phyloP scores from a whole-genome alignment of 2,329 filamentous ascomycete species.

The Fusarium sterilihyphosum region DNA sequence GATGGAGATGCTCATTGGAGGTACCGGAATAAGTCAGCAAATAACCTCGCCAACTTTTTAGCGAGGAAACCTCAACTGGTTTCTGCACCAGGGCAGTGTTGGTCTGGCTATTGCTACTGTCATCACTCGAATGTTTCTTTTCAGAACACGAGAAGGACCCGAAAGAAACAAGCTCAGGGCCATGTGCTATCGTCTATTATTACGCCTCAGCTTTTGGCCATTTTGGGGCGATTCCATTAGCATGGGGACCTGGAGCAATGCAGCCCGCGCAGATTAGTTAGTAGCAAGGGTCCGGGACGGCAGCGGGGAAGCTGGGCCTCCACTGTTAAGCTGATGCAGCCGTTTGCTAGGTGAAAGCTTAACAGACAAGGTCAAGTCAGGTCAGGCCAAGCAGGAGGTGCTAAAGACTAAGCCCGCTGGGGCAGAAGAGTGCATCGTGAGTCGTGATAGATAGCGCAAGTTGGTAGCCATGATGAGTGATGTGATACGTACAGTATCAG shows the following conservation, averaged over 20 bases:
- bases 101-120: not conserved
- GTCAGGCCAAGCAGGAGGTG: not conserved
- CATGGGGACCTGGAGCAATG: slow-evolving; percentile 22
- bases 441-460: slow-evolving; percentile 37
- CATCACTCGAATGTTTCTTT: not conserved
- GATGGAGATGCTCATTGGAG: slow-evolving; percentile 9
- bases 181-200: slow-evolving; percentile 7
- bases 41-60: not conserved
- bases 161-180: not conserved
- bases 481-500: slow-evolving; percentile 18
- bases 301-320: slow-evolving; percentile 36
- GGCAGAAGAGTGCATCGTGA: slow-evolving; percentile 5
- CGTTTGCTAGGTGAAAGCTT: slow-evolving; percentile 8
- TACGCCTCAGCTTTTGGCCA: not conserved
- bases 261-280: slow-evolving; percentile 2
- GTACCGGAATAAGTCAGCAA: slow-evolving; percentile 1
- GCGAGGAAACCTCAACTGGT: not conserved
- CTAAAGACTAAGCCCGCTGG: slow-evolving; percentile 13
- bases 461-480: slow-evolving; percentile 1
- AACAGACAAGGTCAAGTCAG: slow-evolving; percentile 21
- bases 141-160: not conserved
- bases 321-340: slow-evolving; percentile 32
- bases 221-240: slow-evolving; percentile 15
- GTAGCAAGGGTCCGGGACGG: slow-evolving; percentile 21
- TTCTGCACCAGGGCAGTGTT: not conserved